Evolutionary conservation across 305 asterid genomes (phyloP).

Genomic region (Rubia occidens): DNA sequence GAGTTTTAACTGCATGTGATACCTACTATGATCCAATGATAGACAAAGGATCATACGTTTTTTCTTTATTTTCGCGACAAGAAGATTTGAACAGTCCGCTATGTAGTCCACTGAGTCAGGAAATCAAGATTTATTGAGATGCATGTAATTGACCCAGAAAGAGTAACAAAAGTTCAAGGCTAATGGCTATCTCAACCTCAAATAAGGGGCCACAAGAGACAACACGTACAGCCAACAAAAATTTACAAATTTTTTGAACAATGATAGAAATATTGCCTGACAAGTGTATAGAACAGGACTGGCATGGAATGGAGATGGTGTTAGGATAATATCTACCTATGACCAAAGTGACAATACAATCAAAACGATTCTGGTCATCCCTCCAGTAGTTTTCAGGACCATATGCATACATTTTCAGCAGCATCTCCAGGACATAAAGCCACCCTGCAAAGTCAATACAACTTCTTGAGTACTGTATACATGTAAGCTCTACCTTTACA

Average conservation of each 20-base stretch:
- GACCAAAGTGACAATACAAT: constrained; percentile 86
- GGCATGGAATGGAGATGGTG: neutral
- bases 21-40: neutral
- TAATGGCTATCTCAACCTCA: neutral
- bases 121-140: neutral
- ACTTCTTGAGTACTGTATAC: constrained; percentile 16
- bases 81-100: neutral
- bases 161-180: neutral
- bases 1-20: neutral
- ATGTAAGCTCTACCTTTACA: neutral
- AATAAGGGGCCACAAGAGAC: neutral
- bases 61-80: neutral
- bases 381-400: constrained; percentile 95
- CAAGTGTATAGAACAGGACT: neutral
- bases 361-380: constrained; percentile 90
- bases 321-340: constrained; percentile 41
- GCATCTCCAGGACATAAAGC: constrained; percentile 89
- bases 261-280: neutral
- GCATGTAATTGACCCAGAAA: neutral
- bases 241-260: neutral
- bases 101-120: neutral
- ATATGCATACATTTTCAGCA: constrained; percentile 65
- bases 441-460: constrained; percentile 61
- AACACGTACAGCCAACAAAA: neutral
- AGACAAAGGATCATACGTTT: neutral